Conservation (phyloP, 495 filamentous ascomycete species). For the Penicillium antarcticum region DNA sequence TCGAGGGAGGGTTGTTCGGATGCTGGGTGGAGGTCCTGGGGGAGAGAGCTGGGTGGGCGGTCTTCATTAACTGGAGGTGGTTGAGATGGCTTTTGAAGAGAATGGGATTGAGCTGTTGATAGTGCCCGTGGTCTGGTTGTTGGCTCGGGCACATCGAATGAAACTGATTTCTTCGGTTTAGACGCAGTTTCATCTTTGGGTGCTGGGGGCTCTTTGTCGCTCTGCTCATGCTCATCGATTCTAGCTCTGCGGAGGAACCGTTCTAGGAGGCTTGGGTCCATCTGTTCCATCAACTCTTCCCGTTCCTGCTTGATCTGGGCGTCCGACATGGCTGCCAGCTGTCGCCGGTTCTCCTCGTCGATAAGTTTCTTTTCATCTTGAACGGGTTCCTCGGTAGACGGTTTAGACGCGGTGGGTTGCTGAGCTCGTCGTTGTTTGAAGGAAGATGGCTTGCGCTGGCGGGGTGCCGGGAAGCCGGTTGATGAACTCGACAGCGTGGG, state of each 20-base stretch:
- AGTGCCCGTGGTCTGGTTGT: background rate
- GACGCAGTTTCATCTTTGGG: slow-evolving; percentile 1
- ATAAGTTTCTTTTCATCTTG: slow-evolving; percentile 62
- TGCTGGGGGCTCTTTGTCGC: background rate
- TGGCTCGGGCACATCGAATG: slow-evolving; percentile 23
- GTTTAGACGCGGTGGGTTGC: background rate
- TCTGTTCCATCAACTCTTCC: slow-evolving; percentile 64
- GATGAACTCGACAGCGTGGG: slow-evolving; percentile 52
- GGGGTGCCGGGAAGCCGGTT: slow-evolving; percentile 85
- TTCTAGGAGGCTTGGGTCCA: slow-evolving; percentile 71
- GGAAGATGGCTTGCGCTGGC: slow-evolving; percentile 67
- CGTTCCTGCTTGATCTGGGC: slow-evolving; percentile 76
- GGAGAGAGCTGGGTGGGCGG: slow-evolving; percentile 29
- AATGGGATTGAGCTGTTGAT: slow-evolving; percentile 1
- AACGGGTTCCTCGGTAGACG: slow-evolving; percentile 3
- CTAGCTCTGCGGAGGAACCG: slow-evolving; percentile 74
- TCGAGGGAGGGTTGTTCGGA: slow-evolving; percentile 36
- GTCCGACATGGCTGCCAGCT: slow-evolving; percentile 74
- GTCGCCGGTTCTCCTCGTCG: slow-evolving; percentile 74
- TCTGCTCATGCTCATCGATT: slow-evolving; percentile 57
- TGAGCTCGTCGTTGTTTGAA: slow-evolving; percentile 69
- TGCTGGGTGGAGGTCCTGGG: slow-evolving; percentile 40
- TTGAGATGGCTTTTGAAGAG: slow-evolving; percentile 1
- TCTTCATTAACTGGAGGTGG: slow-evolving; percentile 27
- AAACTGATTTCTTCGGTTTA: slow-evolving; percentile 29